Conservation (phyloP, 768 basidiomycete genomes). For the Podaxis sp. region DNA sequence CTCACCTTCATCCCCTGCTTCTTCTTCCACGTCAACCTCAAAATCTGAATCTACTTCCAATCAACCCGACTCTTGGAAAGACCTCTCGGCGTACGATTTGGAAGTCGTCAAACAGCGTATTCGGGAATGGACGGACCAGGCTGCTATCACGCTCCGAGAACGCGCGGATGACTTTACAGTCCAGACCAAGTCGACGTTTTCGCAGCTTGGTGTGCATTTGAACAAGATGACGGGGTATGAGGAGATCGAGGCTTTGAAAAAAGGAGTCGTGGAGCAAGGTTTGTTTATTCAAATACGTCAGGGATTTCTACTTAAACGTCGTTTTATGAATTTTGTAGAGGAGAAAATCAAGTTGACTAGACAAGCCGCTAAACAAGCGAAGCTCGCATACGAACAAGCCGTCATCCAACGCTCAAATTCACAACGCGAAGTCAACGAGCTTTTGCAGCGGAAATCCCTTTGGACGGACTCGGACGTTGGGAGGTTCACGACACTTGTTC, state of each 20-base stretch:
- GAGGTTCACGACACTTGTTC: constrained; percentile 87
- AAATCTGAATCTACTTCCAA: background rate
- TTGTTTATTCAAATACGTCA: constrained; percentile 23
- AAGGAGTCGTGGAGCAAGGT: constrained; percentile 82
- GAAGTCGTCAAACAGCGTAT: constrained; percentile 39
- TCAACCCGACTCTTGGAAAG: background rate
- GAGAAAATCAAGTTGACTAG: constrained; percentile 66
- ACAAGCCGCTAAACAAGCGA: constrained; percentile 67
- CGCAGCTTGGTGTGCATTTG: constrained; percentile 73
- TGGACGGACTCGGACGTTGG: constrained; percentile 91
- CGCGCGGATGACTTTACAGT: constrained; percentile 60
- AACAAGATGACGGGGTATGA: constrained; percentile 93
- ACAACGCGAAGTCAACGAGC: constrained; percentile 94
- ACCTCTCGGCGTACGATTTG: constrained; percentile 29
- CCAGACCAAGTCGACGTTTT: constrained; percentile 58
- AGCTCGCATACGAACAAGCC: constrained; percentile 73
- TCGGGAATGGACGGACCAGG: constrained; percentile 50
- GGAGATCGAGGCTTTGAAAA: constrained; percentile 81
- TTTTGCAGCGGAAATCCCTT: constrained; percentile 88
- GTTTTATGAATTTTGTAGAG: constrained; percentile 48
- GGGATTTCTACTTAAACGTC: background rate
- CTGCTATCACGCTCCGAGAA: constrained; percentile 46
- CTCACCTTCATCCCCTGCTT: background rate
- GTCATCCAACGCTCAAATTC: constrained; percentile 80
- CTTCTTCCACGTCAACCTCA: background rate